These are phyloP conservation scores for Exsudoporus frostii DNA, from an alignment of 768 basidiomycete species.

Conservation along the genomic window DNA sequence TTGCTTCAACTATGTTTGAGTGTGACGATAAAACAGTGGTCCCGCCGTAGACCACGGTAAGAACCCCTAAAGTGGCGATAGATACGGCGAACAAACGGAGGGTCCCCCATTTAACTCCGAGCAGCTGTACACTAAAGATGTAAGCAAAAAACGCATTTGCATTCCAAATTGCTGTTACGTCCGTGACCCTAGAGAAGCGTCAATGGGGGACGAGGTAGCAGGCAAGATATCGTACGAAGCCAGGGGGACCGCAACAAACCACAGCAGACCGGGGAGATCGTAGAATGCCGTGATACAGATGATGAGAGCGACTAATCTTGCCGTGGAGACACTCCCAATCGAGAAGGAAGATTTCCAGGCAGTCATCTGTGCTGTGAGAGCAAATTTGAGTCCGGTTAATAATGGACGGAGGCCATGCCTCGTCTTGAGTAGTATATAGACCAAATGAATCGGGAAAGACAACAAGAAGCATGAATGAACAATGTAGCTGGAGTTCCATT, in stretches of 20 bases:
- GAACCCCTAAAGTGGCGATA: constrained; percentile 77
- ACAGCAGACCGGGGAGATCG: constrained; percentile 63
- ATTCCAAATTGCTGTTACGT: constrained; percentile 88
- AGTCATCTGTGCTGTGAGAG: constrained; percentile 37
- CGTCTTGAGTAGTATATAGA: constrained; percentile 55
- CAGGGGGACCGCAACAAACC: constrained; percentile 70
- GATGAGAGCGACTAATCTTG: constrained; percentile 34
- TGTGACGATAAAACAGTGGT: constrained; percentile 30
- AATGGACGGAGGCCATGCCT: constrained; percentile 47
- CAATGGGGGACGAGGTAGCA: constrained; percentile 1
- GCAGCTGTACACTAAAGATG: constrained; percentile 72
- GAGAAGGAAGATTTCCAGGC: constrained; percentile 8
- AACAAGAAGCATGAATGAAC: constrained; percentile 81
- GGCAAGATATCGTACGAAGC: constrained; percentile 54
- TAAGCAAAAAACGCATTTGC: constrained; percentile 92
- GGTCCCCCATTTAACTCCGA: constrained; percentile 59
- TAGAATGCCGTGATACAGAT: constrained; percentile 40
- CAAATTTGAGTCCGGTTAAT: constrained; percentile 47
- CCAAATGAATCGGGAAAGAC: constrained; percentile 79
- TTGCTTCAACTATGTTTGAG: constrained; percentile 12
- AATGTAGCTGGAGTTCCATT: constrained; percentile 55
- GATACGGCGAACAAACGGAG: constrained; percentile 67
- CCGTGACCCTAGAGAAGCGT: constrained; percentile 55
- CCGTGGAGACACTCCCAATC: constrained; percentile 22
- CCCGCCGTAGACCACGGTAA: constrained; percentile 82